Evolutionary conservation across 2,329 filamentous ascomycete genomes (phyloP), one percentile per base, ranked within the genome.

Genomic region (Trichoderma sp.): DNA sequence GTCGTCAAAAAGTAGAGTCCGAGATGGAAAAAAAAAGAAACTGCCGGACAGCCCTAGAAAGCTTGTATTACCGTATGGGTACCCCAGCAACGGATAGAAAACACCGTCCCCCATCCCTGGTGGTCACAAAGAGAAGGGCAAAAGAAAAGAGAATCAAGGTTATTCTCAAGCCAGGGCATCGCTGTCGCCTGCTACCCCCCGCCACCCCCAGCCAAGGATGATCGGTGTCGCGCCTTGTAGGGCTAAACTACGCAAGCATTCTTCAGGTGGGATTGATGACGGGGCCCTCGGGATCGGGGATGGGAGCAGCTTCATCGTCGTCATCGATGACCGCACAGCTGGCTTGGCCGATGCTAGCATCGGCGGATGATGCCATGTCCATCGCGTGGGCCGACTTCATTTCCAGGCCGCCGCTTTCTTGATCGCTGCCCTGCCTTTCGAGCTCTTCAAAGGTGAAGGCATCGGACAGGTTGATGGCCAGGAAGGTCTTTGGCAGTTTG

Each of bases 401-500:
- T 71, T 86, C 83, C n/a, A 84, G 75, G 12, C 76, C 75, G 50
- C 76, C 76, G 50, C 76, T 75, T 52, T 84, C 83, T 34, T 72
- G 75, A 67, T 87, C 84, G 64, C 80, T 80, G 13, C 80, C 80
- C 67, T 84, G 81, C 59, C 82, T 83, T 72, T 88, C 86, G 58
- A 82, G 80, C 68, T 85, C 83, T 70, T 88, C 85, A 71, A 88
- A 87, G 0, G 82, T 84, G 71, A 89, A 89, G 4, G 86, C 86
- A 68, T 89, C 86, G 8, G 86, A 89, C 10, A 90, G 77, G 72
- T 89, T 90, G 70, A 90, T 86, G 3, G 87, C 87, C 54, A 89
- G 78, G 76, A 90, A 90, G 1, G 86, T 88, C 78, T 89, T 89
- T 63, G 87, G 87, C 13, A 90, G 75, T 80, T 89, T 89, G 72